These are phyloP conservation scores for Rhododendron williamsianum DNA, from an alignment of 148 eudicot genomes.

Conservation along the genomic window DNA sequence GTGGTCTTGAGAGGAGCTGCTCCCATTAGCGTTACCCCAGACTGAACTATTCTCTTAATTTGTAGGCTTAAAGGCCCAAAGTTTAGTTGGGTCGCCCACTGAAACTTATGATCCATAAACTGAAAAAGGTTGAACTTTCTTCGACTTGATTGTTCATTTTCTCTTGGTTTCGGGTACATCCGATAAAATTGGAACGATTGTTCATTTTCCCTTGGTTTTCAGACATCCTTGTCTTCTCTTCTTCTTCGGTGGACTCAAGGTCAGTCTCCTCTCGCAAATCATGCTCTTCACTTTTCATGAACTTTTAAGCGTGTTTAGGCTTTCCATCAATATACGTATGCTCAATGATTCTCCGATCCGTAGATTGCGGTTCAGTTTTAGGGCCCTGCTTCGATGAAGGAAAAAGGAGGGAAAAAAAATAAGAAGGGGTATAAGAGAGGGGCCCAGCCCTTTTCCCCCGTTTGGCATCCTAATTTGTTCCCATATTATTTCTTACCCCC, in stretches of 20 bases:
- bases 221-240: conserved; percentile 3
- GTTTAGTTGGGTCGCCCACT: background rate
- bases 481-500: too few species aligned
- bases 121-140: background rate
- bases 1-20: too few species aligned
- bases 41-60: too few species aligned
- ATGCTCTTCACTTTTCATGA: background rate
- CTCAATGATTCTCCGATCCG: background rate
- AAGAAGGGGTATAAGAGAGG: too few species aligned
- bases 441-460: too few species aligned
- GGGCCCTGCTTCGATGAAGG: too few species aligned
- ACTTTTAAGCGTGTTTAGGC: background rate
- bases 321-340: background rate
- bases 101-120: background rate
- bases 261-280: background rate
- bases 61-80: background rate
- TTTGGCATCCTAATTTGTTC: too few species aligned
- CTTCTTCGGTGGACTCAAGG: background rate
- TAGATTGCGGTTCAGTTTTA: background rate
- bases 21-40: too few species aligned
- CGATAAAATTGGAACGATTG: too few species aligned
- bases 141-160: background rate
- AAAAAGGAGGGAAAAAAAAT: too few species aligned
- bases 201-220: background rate
- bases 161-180: too few species aligned